phyloP scores from a whole-genome alignment of 306 rosid genomes.

The Acacia confusa region DNA sequence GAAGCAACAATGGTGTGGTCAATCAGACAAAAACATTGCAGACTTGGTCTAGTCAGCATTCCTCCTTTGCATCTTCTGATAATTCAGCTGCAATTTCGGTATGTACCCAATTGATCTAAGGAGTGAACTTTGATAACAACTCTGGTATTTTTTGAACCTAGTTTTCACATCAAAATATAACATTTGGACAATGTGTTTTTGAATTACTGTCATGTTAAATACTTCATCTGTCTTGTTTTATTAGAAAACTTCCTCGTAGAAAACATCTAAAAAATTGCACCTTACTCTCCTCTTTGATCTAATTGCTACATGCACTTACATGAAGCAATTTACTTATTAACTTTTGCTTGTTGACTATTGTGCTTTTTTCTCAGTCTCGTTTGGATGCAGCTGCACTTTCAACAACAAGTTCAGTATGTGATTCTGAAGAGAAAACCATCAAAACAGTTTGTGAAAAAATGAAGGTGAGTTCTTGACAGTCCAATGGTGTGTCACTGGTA shows the following conservation, averaged over 20 bases:
- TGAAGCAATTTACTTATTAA: constrained; percentile 10
- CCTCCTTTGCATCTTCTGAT: constrained; percentile 36
- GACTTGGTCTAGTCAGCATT: constrained; percentile 61
- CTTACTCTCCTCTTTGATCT: constrained; percentile 9
- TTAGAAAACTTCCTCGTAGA: background rate
- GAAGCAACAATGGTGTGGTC: constrained; percentile 40
- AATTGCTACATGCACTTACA: constrained; percentile 11
- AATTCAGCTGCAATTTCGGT: constrained; percentile 50
- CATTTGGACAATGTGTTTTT: background rate
- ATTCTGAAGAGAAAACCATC: constrained; percentile 63
- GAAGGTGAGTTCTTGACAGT: constrained; percentile 43
- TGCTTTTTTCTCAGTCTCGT: constrained; percentile 47
- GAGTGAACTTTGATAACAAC: background rate
- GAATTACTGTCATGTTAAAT: background rate
- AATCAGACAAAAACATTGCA: constrained; percentile 44
- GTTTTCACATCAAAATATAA: background rate
- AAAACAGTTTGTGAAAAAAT: constrained; percentile 67
- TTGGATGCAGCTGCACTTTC: constrained; percentile 50
- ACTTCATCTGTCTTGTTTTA: background rate
- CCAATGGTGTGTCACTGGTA: constrained; percentile 16
- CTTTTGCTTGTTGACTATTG: background rate
- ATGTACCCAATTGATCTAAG: constrained; percentile 21
- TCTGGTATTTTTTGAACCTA: background rate
- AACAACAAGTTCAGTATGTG: constrained; percentile 55
- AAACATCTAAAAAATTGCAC: background rate